Percentiles rank a stretch among this genome's conserved stretches.
phyloP scores from a whole-genome alignment of 2,329 filamentous ascomycete genomes.

The Aspergillus brunneoviolaceus region DNA sequence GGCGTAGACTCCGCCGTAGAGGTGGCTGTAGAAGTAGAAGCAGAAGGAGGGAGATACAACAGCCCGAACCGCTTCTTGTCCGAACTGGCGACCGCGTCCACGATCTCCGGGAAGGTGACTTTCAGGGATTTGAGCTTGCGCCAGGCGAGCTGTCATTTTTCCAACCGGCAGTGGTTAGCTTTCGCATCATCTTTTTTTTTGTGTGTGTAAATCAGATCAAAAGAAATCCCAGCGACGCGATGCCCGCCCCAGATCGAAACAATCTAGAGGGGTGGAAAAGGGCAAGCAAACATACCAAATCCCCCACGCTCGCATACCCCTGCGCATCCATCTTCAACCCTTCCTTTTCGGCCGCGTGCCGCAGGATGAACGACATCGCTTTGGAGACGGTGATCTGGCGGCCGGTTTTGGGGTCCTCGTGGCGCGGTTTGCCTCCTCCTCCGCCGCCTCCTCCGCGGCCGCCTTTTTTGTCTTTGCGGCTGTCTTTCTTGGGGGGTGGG shows the following conservation, averaged over 20 bases:
- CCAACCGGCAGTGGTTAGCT: not conserved
- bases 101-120: constrained; percentile 73
- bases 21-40: not conserved
- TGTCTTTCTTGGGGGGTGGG: not conserved
- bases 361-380: constrained; percentile 50
- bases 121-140: constrained; percentile 65
- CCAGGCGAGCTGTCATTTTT: constrained; percentile 51
- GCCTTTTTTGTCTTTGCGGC: not conserved
- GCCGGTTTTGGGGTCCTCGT: not conserved
- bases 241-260: no score
- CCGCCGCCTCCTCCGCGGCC: not conserved
- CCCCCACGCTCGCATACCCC: constrained; percentile 61
- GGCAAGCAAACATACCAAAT: constrained; percentile 50
- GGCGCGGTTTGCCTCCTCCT: not conserved
- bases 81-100: constrained; percentile 67
- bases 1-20: not conserved
- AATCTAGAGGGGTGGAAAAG: not conserved
- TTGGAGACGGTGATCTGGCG: constrained; percentile 38
- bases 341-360: constrained; percentile 62
- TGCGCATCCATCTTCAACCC: constrained; percentile 57
- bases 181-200: no score
- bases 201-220: no score
- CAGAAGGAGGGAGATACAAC: constrained; percentile 51
- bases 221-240: no score
- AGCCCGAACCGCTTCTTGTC: constrained; percentile 91